Base-by-base conservation (phyloP, 768 basidiomycete species). In the Collybia mongolica region DNA sequence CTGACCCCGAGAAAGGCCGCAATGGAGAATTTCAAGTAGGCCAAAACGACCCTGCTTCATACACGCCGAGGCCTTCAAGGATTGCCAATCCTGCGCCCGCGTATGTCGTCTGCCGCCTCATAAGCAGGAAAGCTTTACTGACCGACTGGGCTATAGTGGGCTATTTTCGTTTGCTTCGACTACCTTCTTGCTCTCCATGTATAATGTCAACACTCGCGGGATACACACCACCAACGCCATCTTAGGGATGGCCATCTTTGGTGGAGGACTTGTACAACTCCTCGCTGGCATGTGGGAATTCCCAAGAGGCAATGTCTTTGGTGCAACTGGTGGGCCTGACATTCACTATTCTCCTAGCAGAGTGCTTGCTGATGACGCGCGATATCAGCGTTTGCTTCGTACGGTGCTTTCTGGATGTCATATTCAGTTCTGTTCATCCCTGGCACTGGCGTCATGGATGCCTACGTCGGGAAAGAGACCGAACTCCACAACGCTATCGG, bases 261-360 rank as follows among this genome's bases (percentile, higher is more conserved):
- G 82, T 54, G 93, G 93, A 52, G 93, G 93, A 51, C 82, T 94
- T 23, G 85, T 77, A 11, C 93, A 95, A 63, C 74, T 95, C 43
- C 71, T 94, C 38, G 93, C 92, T 23, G 93, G 93, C 39, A 91
- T 93, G 86, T 93, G 90, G 90, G 85, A 86, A 66, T 86, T 85
- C 68, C 80, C 82, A 9, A 69, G 77, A 26, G 85, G 84, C 0
- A 90, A 92, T 55, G 71, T 70, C 0, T 89, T 90, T 54, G 86
- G 83, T 56, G 88, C 79, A 8, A 84, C 87, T 26, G 85, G 88
- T 87, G 29, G 65, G 85, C 69, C 71, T n/a, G 8, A 23, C 14
- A 0, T 11, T 46, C 32, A 8, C 3, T 22, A 12, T 42, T 12
- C 12, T 12, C 7, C 15, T 23, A 22, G 41, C 2, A 5, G n/a